phyloP scores from a whole-genome alignment of 2,329 filamentous ascomycete genomes.

The Phyllosticta citrichinensis region DNA sequence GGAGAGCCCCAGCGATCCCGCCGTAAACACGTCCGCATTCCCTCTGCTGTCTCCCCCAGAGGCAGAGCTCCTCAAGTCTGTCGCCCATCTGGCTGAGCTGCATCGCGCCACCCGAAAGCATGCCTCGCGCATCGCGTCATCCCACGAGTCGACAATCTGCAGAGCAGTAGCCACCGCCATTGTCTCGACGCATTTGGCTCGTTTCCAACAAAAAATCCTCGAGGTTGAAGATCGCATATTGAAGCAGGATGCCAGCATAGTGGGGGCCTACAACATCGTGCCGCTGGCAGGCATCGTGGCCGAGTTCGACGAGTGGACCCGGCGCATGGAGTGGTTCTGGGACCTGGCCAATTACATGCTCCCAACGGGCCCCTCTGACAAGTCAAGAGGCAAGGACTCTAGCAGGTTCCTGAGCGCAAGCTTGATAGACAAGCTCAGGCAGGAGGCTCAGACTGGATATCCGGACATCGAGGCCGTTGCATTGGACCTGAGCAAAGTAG shows the following conservation, averaged over 20 bases:
- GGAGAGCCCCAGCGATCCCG: slow-evolving; percentile 8
- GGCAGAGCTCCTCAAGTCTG: slow-evolving; percentile 65
- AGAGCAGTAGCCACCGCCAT: slow-evolving; percentile 78
- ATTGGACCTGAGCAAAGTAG: slow-evolving; percentile 59
- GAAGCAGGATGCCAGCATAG: slow-evolving; percentile 62
- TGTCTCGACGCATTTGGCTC: slow-evolving; percentile 60
- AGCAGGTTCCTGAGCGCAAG: slow-evolving; percentile 53
- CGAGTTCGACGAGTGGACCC: slow-evolving; percentile 80
- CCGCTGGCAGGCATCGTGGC: slow-evolving; percentile 75
- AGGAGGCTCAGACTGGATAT: slow-evolving; percentile 78
- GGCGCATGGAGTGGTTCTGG: slow-evolving; percentile 80
- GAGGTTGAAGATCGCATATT: slow-evolving; percentile 75
- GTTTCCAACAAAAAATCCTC: slow-evolving; percentile 75
- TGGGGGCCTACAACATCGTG: slow-evolving; percentile 89
- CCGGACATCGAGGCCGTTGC: slow-evolving; percentile 72
- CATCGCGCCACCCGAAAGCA: slow-evolving; percentile 63
- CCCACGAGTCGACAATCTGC: slow-evolving; percentile 73
- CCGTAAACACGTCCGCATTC: slow-evolving; percentile 28
- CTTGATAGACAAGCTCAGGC: slow-evolving; percentile 66
- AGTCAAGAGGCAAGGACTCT: slow-evolving; percentile 8
- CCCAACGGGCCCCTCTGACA: slow-evolving; percentile 18
- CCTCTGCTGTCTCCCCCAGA: slow-evolving; percentile 63
- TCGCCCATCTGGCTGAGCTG: slow-evolving; percentile 67
- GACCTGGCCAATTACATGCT: slow-evolving; percentile 60
- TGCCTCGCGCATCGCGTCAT: slow-evolving; percentile 55